These are phyloP conservation scores for Mycena floridula DNA, from an alignment of 768 basidiomycete species.

Conservation along the genomic window DNA sequence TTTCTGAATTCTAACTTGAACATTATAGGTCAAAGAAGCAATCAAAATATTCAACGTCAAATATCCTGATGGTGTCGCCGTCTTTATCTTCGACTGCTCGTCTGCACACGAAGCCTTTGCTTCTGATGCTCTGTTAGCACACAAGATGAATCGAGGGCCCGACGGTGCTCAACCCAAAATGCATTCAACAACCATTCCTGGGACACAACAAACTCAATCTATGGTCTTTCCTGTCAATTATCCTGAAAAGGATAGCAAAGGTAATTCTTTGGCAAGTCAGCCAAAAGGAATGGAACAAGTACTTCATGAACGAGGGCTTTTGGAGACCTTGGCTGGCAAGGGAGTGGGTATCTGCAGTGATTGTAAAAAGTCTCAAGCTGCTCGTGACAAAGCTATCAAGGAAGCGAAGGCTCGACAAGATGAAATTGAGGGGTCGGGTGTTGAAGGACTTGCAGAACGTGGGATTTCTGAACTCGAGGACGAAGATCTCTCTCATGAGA, in stretches of 20 bases:
- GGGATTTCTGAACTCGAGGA: constrained; percentile 2
- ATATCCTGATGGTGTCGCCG: constrained; percentile 10
- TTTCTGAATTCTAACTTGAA: no score
- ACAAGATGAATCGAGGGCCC: constrained; percentile 19
- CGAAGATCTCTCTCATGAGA: constrained; percentile 5
- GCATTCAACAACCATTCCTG: constrained; percentile 13
- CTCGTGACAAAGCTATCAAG: no score
- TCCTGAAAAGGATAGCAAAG: constrained; percentile 4
- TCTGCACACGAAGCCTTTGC: constrained; percentile 18
- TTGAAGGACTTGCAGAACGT: constrained; percentile 1
- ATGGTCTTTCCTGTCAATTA: constrained; percentile 11
- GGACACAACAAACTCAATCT: constrained; percentile 7
- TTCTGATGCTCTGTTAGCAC: constrained; percentile 18
- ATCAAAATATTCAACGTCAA: constrained; percentile 16
- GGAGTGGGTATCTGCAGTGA: constrained; percentile 9
- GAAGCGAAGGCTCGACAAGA: constrained; percentile 10
- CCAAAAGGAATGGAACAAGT: constrained; percentile 17
- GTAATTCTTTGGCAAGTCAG: no score
- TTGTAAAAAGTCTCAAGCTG: constrained; percentile 12
- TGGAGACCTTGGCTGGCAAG: constrained; percentile 4
- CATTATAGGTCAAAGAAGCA: no score
- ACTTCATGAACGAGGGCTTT: constrained; percentile 10
- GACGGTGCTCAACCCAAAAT: constrained; percentile 16
- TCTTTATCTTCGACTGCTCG: constrained; percentile 21
- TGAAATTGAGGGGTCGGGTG: constrained; percentile 6